Evolutionary conservation across 2,329 filamentous ascomycete genomes (phyloP).

Genomic region (Aspergillus melleus): DNA sequence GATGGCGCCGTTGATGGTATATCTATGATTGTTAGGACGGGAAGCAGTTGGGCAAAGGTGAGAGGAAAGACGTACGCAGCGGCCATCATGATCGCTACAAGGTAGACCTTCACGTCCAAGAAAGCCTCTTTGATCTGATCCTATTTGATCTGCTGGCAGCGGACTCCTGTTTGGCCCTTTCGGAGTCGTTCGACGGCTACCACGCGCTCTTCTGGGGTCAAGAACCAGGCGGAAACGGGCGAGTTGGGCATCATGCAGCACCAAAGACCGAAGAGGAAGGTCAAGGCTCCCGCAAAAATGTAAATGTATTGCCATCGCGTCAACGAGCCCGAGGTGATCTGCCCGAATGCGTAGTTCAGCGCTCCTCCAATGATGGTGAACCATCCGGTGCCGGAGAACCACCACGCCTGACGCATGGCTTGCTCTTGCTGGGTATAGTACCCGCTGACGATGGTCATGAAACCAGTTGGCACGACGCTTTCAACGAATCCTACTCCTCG

Average conservation of each 20-base stretch:
- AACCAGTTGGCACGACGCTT: constrained; percentile 64
- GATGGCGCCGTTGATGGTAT: constrained; percentile 71
- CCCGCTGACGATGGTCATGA: constrained; percentile 63
- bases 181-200: constrained; percentile 65
- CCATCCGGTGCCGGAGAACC: constrained; percentile 61
- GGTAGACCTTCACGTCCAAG: constrained; percentile 62
- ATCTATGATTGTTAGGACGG: constrained; percentile 35
- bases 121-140: constrained; percentile 60
- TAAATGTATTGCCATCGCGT: constrained; percentile 72
- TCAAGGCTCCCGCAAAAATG: constrained; percentile 63
- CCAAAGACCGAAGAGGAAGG: constrained; percentile 63
- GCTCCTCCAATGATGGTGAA: constrained; percentile 64
- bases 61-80: constrained; percentile 48
- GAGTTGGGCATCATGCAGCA: constrained; percentile 68
- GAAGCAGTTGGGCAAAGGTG: not conserved
- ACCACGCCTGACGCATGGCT: constrained; percentile 64
- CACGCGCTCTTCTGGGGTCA: constrained; percentile 61
- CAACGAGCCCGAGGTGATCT: constrained; percentile 56
- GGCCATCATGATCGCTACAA: constrained; percentile 68
- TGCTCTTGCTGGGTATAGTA: constrained; percentile 69
- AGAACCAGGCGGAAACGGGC: constrained; percentile 68
- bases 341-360: constrained; percentile 68
- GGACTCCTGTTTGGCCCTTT: constrained; percentile 62
- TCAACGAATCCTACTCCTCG: constrained; percentile 54
- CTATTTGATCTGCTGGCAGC: constrained; percentile 61